phyloP scores from a whole-genome alignment of 306 rosid species.

The Fragaria vesca region DNA sequence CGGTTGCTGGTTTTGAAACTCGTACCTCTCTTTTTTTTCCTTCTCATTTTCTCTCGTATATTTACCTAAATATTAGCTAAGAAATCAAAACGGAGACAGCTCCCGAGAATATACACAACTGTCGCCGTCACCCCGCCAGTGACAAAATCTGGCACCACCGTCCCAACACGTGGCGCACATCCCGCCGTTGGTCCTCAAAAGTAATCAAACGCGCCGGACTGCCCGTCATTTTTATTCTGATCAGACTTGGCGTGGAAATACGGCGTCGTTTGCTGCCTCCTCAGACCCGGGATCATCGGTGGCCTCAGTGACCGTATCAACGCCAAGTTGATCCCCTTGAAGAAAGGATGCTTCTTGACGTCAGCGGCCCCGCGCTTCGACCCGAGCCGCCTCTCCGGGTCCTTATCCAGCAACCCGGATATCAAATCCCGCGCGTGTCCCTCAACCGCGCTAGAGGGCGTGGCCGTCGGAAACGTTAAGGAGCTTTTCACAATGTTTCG shows the following conservation, averaged over 20 bases:
- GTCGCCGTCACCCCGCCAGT: constrained; percentile 48
- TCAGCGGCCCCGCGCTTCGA: constrained; percentile 96
- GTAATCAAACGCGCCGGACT: constrained; percentile 43
- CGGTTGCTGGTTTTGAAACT: background rate
- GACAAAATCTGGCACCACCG: constrained; percentile 43
- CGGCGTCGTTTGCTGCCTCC: constrained; percentile 52
- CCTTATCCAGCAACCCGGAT: constrained; percentile 52
- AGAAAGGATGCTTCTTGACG: constrained; percentile 74
- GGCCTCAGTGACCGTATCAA: constrained; percentile 68
- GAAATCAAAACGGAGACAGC: constrained; percentile 28
- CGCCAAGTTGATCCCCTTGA: constrained; percentile 64
- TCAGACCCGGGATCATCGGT: constrained; percentile 55
- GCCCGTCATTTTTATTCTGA: background rate
- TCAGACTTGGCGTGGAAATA: constrained; percentile 7
- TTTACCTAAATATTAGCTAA: constrained; percentile 18
- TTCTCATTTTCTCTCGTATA: background rate
- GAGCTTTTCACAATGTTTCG: constrained; percentile 65
- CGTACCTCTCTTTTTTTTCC: background rate
- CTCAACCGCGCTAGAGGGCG: constrained; percentile 56
- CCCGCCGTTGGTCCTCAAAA: constrained; percentile 33
- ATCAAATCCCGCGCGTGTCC: constrained; percentile 74
- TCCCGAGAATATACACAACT: constrained; percentile 47
- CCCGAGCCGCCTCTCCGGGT: constrained; percentile 72
- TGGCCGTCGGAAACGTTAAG: constrained; percentile 48
- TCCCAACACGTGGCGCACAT: constrained; percentile 45